A percentile compares a stretch with the other conserved stretches of the same genome.
phyloP scores from a whole-genome alignment of 2,329 filamentous ascomycete genomes.

The Metarhizium brunneum region DNA sequence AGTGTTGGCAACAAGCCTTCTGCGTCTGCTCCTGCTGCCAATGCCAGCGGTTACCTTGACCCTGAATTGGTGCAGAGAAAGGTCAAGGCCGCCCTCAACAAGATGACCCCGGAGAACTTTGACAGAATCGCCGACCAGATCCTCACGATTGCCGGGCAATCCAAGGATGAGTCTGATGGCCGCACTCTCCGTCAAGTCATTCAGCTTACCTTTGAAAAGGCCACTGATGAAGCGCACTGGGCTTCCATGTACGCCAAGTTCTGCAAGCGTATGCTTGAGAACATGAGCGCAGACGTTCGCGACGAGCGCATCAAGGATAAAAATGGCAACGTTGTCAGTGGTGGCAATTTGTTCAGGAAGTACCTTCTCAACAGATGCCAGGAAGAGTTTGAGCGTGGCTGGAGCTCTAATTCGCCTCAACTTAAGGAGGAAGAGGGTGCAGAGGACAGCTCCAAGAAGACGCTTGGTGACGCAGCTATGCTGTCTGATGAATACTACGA shows the following conservation, averaged over 20 bases:
- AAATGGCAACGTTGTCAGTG: conserved; percentile 76
- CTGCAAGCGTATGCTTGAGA: conserved; percentile 93
- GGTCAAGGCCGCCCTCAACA: conserved; percentile 97
- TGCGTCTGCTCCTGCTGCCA: conserved; percentile 25
- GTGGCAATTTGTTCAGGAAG: conserved; percentile 93
- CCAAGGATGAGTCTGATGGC: conserved; percentile 89
- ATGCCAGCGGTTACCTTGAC: conserved; percentile 51
- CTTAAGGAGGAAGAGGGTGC: conserved; percentile 67
- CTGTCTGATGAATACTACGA: conserved; percentile 95
- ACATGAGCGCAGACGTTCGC: conserved; percentile 88
- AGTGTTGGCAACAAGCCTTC: conserved; percentile 46
- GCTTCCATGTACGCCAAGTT: conserved; percentile 98
- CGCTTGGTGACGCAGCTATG: conserved; percentile 64
- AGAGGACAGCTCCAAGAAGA: conserved; percentile 31
- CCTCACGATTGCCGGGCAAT: conserved; percentile 83
- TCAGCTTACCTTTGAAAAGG: conserved; percentile 98
- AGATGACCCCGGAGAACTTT: conserved; percentile 99
- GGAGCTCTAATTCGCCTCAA: conserved; percentile 77
- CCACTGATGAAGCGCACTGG: conserved; percentile 97
- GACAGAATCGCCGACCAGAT: conserved; percentile 93
- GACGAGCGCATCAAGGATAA: conserved; percentile 94
- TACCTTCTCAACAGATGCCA: conserved; percentile 98
- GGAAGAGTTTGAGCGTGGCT: conserved; percentile 96
- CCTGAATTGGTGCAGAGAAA: conserved; percentile 95
- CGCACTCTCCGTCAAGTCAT: conserved; percentile 95